Base-by-base conservation (phyloP, 1,139 yeast species). In the Yamadazyma atmosphaerica region DNA sequence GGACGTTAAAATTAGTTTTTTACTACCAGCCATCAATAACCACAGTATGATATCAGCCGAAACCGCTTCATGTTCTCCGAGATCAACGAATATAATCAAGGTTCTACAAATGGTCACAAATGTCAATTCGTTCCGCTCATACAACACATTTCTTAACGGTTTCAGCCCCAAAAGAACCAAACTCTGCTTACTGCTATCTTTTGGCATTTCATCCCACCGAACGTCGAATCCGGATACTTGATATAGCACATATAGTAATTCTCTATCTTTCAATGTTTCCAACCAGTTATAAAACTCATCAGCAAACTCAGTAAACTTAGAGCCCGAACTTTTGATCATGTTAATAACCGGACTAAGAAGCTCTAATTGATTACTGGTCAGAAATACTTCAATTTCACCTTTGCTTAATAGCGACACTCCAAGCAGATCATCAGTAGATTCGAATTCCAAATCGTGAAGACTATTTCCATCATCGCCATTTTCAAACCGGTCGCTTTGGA, bases 111-210 rank as follows among this genome's bases (percentile, higher is more conserved):
- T 57, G 0, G 54, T 44, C 1, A 52, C 41, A 8, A 69, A 41
- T 0, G 68, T 58, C 18, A 60, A 35, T 41, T 74, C 79, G 22
- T 50, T 51, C 43, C 75, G 52, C 38, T 72, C 77, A 15, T 50
- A 41, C 4, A 41, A 12, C 1, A 32, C 33, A 27, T 44, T 35
- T 21, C 39, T 38, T 17, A 48, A 35, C 4, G 42, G 47, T 1
- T 37, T 42, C 11, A 11, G 13, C 2, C 44, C 44, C 12, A 41
- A 28, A 8, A 28, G 17, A 6, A 28, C 7, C 12, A 28, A 28
- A 28, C 12, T 16, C 16, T 28, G 12, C 31, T 16, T 28, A 16
- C 31, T 28, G 6, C 8, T 5, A 10, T 4, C n/a, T 5, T 28
- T 21, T 3, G 31, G 13, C 7, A 28, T 14, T 15, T 28, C n/a